phyloP scores from a whole-genome alignment of 2,329 filamentous ascomycete species.

The Chrysoporthe cubensis region DNA sequence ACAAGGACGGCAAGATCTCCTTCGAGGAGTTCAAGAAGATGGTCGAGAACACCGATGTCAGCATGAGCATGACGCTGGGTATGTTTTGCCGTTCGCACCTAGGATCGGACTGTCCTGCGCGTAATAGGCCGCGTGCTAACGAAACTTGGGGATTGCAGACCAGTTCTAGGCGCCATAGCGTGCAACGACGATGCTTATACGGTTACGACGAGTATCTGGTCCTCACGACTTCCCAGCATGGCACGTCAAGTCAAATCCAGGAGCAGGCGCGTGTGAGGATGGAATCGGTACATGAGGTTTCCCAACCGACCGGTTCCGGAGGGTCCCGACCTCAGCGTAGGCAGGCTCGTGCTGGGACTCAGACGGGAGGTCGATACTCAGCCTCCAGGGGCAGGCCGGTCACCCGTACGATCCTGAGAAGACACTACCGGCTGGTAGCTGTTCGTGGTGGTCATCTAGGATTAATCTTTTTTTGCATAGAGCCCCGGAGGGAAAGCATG shows the following conservation, averaged over 20 bases:
- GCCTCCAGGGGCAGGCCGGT: not conserved
- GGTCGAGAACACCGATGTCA: conserved; percentile 90
- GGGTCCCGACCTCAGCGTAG: not conserved
- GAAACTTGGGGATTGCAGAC: conserved; percentile 1
- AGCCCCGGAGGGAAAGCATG: conserved; percentile 1
- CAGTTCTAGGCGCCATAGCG: conserved; percentile 10
- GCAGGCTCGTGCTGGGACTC: not conserved
- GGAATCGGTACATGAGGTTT: not conserved
- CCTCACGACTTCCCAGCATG: not conserved
- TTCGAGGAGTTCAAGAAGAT: conserved; percentile 99
- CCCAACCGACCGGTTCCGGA: not conserved
- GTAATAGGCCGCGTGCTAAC: not conserved
- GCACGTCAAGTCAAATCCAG: not conserved
- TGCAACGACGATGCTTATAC: conserved; percentile 3
- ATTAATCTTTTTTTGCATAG: not conserved
- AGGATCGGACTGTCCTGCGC: not conserved
- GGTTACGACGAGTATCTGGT: not conserved
- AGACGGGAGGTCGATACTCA: not conserved
- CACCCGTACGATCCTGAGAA: not conserved
- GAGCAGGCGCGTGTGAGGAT: conserved; percentile 8
- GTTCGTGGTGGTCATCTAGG: not conserved
- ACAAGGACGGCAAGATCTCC: conserved; percentile 96
- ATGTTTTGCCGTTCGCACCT: conserved; percentile 38
- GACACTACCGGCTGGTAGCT: not conserved
- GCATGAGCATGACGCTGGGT: conserved; percentile 76